Conservation (phyloP, 305 asterid species). For the Coffea humblotiana region DNA sequence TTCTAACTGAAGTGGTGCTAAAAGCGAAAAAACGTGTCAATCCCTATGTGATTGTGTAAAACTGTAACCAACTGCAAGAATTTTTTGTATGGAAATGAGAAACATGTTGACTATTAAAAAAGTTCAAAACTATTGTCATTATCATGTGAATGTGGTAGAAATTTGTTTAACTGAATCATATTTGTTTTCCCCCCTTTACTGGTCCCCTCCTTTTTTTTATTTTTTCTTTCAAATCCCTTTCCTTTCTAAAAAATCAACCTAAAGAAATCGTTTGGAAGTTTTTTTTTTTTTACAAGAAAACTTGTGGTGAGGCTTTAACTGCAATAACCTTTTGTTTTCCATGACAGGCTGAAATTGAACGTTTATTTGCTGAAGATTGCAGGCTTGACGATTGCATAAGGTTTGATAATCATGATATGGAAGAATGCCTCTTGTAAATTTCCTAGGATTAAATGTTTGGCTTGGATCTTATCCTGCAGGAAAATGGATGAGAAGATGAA, state of each 20-base stretch:
- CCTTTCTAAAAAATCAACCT: neutral
- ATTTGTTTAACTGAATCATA: neutral
- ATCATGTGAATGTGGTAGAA: neutral
- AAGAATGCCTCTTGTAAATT: neutral
- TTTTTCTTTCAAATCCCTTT: neutral
- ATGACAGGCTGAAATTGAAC: slow-evolving; percentile 63
- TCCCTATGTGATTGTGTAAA: neutral
- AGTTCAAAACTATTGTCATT: neutral
- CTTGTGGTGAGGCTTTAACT: neutral
- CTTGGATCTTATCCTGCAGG: slow-evolving; percentile 50
- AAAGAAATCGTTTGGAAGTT: neutral
- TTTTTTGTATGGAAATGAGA: neutral
- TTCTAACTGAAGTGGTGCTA: neutral
- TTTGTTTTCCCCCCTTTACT: neutral
- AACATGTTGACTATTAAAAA: neutral
- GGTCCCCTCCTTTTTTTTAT: neutral
- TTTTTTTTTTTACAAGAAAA: neutral
- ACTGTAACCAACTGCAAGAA: neutral
- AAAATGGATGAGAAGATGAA: slow-evolving; percentile 54
- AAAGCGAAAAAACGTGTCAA: neutral
- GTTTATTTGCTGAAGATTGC: slow-evolving; percentile 47
- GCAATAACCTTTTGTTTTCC: slow-evolving; percentile 10
- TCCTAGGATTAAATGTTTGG: slow-evolving; percentile 9
- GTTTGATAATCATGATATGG: slow-evolving; percentile 34
- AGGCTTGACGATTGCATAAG: slow-evolving; percentile 68